phyloP scores from a whole-genome alignment of 176 grass and related monocot species.

The Panicum miliaceum region DNA sequence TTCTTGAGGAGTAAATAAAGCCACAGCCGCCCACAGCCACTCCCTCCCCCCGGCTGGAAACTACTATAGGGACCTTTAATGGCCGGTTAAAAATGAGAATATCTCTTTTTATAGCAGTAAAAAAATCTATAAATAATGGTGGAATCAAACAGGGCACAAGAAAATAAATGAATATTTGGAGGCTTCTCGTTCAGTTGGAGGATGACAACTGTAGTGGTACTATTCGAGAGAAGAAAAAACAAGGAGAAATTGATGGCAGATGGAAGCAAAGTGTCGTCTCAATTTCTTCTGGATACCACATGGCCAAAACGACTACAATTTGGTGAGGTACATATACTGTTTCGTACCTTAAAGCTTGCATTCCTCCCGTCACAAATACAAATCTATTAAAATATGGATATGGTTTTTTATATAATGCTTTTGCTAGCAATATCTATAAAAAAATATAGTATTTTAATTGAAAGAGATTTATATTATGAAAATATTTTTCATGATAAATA shows the following conservation, averaged over 20 bases:
- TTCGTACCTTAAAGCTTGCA: background rate
- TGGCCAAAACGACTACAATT: background rate
- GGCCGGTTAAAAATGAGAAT: constrained; percentile 47
- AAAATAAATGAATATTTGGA: background rate
- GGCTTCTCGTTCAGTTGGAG: background rate
- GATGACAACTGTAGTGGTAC: constrained; percentile 7
- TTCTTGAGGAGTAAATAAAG: constrained; percentile 90
- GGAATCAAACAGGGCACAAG: background rate
- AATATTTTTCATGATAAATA: background rate
- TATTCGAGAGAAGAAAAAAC: background rate
- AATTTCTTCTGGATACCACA: background rate
- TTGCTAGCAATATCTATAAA: background rate
- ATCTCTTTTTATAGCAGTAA: constrained; percentile 49
- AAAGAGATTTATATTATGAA: background rate
- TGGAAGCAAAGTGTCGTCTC: background rate
- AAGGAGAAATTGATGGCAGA: background rate
- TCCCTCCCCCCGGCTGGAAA: constrained; percentile 39
- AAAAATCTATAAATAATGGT: constrained; percentile 24
- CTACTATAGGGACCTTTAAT: constrained; percentile 24
- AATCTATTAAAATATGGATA: background rate
- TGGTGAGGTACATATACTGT: background rate
- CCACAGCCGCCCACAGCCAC: constrained; percentile 47
- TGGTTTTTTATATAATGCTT: background rate
- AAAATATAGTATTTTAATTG: background rate
- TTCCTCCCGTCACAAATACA: background rate